phyloP scores from a whole-genome alignment of 108 stramenopile species.

The Tribonema minus region DNA sequence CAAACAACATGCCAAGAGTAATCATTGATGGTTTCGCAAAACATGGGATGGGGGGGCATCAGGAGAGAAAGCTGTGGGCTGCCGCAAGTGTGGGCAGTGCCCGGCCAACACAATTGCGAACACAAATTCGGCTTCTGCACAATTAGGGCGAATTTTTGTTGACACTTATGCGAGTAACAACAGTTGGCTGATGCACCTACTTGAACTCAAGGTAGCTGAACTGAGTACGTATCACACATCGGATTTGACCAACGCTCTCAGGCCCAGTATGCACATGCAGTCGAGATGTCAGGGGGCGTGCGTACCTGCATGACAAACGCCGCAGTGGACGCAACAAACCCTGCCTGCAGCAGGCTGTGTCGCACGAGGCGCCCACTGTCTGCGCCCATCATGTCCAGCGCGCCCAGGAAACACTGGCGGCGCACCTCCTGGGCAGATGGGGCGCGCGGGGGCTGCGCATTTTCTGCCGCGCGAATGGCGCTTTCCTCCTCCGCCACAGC shows the following conservation, averaged over 20 bases:
- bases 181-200: not conserved
- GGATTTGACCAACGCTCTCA: too few species aligned
- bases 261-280: too few species aligned
- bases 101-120: not conserved
- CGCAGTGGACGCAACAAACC: slow-evolving; percentile 16
- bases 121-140: not conserved
- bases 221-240: not conserved
- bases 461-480: too few species aligned
- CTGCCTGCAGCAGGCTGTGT: slow-evolving; percentile 25
- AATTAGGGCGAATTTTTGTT: not conserved
- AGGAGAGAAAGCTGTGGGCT: not conserved
- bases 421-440: not conserved
- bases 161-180: not conserved
- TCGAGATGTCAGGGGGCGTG: not conserved
- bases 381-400: slow-evolving; percentile 16
- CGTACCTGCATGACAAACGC: slow-evolving; percentile 22
- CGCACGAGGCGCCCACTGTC: slow-evolving; percentile 13
- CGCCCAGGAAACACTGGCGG: slow-evolving; percentile 36
- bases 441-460: not conserved
- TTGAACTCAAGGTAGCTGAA: not conserved
- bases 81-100: not conserved
- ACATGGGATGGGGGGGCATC: not conserved
- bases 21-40: too few species aligned
- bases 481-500: not conserved
- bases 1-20: too few species aligned